Evolutionary conservation across 2,329 filamentous ascomycete species (phyloP), one percentile per base, ranked within the genome.

Genomic region (Pyricularia pennisetigena): DNA sequence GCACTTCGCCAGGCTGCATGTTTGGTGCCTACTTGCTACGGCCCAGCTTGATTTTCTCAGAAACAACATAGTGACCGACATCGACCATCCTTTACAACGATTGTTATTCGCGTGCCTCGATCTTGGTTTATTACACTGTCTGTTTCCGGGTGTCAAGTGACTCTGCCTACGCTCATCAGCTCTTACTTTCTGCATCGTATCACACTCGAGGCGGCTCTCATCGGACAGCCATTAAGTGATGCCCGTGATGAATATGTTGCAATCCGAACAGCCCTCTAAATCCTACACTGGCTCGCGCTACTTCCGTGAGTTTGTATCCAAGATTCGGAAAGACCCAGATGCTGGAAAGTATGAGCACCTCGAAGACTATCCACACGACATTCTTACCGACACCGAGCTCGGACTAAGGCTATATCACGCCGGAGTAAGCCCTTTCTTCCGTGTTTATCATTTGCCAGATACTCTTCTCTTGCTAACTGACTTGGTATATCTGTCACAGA

Each of bases 291-390:
- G 66, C 57, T 63, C 66, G 32, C 57, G 66, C 16, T 67, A 67
- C 59, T 67, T 63, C 28, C 57, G 66, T 3, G 66, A 67, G 30
- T 67, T 67, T 61, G 23, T 64, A 14, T 67, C 66, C 29, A 62
- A 62, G 12, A 67, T 67, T 4, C 59, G 66, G n/a, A 29, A 30
- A 9, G 66, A 67, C 32, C 26, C 35, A 28, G 59, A 67, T 24
- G 66, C 66, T 8, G 66, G 66, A 30, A 62, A 35, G 24, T 67
- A 63, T 28, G 66, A 67, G 59, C 66, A 67, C 24, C 66, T 67
- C 59, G 66, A 67, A 61, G 66, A 67, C 66, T 67, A 67, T 32
- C 66, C 66, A 8, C 63, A 67, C 59, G 66, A 67, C 66, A 67
- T 67, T n/a, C 24, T 63, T 7, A 59, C 49, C n/a, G 66, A 67